These are phyloP conservation scores for Globisporangium okanoganense DNA, from an alignment of 352 stramenopile species.

Conservation along the genomic window DNA sequence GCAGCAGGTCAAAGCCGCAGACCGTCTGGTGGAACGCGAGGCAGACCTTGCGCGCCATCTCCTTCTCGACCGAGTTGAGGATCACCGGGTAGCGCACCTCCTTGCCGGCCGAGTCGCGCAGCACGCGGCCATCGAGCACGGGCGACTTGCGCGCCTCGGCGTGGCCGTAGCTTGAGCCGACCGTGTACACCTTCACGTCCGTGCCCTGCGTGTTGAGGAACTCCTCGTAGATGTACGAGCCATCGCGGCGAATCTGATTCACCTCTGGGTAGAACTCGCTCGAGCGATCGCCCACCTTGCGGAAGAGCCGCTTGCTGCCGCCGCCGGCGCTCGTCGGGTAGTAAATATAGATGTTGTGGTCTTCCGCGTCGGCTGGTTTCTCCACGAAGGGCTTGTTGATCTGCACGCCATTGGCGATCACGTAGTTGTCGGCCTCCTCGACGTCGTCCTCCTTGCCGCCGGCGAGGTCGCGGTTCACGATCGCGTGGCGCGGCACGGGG, in stretches of 20 bases:
- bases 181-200: conserved; percentile 99
- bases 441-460: conserved; percentile 56
- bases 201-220: conserved; percentile 99
- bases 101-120: conserved; percentile 96
- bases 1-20: conserved; percentile 98
- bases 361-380: conserved; percentile 98
- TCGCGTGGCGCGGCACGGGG: conserved; percentile 94
- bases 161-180: conserved; percentile 98
- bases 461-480: conserved; percentile 92
- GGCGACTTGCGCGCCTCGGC: conserved; percentile 98
- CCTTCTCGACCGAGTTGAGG: conserved; percentile 97
- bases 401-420: conserved; percentile 91
- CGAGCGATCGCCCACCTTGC: conserved; percentile 94
- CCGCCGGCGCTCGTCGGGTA: conserved; percentile 97
- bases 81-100: conserved; percentile 99
- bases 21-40: conserved; percentile 98
- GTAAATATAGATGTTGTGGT: conserved; percentile 99
- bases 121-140: conserved; percentile 93
- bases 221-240: conserved; percentile 96
- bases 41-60: conserved; percentile 94
- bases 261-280: conserved; percentile 97
- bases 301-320: conserved; percentile 98
- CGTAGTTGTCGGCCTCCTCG: conserved; percentile 80
- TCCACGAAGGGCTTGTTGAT: conserved; percentile 99
- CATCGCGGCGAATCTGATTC: conserved; percentile 94